A percentile compares a stretch with the other conserved stretches of the same genome.
Evolutionary conservation across 345 rosid species (phyloP).

Genomic region (Capsella bursapastoris): DNA sequence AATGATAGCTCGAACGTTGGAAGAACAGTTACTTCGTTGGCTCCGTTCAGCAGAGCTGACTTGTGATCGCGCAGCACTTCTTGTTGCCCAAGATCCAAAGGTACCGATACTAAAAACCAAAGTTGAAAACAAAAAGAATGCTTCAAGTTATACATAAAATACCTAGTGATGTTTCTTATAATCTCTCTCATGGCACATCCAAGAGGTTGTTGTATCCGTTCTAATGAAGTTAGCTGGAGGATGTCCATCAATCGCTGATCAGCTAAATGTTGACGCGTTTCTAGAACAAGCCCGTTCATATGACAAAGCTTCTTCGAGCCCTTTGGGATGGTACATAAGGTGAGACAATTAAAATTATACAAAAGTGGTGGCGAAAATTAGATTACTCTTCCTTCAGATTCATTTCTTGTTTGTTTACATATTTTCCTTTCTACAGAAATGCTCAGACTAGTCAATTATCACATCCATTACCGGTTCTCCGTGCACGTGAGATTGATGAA

Average conservation of each 20-base stretch:
- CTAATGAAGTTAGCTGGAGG: constrained; percentile 97
- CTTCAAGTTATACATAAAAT: constrained; percentile 5
- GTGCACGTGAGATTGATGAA: constrained; percentile 93
- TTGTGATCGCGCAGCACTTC: constrained; percentile 98
- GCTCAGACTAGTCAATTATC: constrained; percentile 95
- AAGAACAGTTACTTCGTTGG: constrained; percentile 93
- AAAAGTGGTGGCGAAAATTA: not conserved
- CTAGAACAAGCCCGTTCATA: constrained; percentile 97
- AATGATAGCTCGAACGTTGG: constrained; percentile 79
- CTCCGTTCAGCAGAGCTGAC: constrained; percentile 93
- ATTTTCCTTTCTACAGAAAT: constrained; percentile 58
- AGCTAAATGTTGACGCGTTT: constrained; percentile 92
- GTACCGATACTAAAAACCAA: constrained; percentile 43
- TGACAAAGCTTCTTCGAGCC: constrained; percentile 91
- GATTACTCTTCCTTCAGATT: not conserved
- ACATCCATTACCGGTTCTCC: constrained; percentile 96
- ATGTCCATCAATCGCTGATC: constrained; percentile 91
- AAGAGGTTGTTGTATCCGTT: constrained; percentile 96
- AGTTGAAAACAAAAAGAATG: not conserved
- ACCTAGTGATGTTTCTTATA: constrained; percentile 42
- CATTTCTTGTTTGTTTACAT: constrained; percentile 36
- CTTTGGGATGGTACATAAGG: constrained; percentile 92
- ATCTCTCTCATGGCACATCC: constrained; percentile 52
- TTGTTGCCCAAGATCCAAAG: constrained; percentile 94
- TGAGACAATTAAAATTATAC: constrained; percentile 33